Base-by-base conservation (phyloP, 1,284 basidiomycete genomes). In the Cutaneotrichosporon dermatis region DNA sequence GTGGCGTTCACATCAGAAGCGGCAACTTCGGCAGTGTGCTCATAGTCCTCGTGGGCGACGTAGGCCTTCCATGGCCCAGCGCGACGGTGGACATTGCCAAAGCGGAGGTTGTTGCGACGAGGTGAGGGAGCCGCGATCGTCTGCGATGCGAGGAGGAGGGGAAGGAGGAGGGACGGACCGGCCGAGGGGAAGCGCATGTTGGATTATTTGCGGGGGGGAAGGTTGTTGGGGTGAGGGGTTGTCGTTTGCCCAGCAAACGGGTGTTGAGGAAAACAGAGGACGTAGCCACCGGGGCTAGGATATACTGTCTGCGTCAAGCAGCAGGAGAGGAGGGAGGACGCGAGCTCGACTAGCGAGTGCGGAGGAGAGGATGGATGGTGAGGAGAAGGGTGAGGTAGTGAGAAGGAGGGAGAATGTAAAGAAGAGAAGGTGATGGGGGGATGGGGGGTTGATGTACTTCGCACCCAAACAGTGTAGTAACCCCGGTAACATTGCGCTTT, bases 71-170 rank as follows among this genome's bases (percentile, higher is more conserved):
- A 55, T n/a, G 54, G 54, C 4, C 54, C 54, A 11, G 54, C 54
- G 6, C 54, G 54, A 15, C 34, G 42, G 52, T 49, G 46, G 46
- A 44, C 8, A 12, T 42, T 45, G 11, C 54, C 60, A 55, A 69
- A 69, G 34, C 61, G 54, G 12, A 59, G 34, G 36, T 61, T 54
- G 33, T 40, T 40, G 56, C 68, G 60, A 39, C 64, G 63, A n/a
- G 56, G 60, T 16, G 61, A 64, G 6, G 72, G 70, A 2, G 68
- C 58, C 6, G 73, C 73, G 16, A 69, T 49, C 16, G 68, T 59
- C 15, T 66, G 54, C 2, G 65, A 61, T 5, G 67, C 73, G 13
- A 73, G 66, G 48, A 73, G 63, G 36, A 68, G 70, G 33, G 69
- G 65, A 51, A 75, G 65, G 46, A 74, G 58, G 13, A 68, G 57